Percentiles rank a stretch among this genome's conserved stretches.
phyloP scores from a whole-genome alignment of 805 yeast genomes.

The Saccharomycopsis vini region DNA sequence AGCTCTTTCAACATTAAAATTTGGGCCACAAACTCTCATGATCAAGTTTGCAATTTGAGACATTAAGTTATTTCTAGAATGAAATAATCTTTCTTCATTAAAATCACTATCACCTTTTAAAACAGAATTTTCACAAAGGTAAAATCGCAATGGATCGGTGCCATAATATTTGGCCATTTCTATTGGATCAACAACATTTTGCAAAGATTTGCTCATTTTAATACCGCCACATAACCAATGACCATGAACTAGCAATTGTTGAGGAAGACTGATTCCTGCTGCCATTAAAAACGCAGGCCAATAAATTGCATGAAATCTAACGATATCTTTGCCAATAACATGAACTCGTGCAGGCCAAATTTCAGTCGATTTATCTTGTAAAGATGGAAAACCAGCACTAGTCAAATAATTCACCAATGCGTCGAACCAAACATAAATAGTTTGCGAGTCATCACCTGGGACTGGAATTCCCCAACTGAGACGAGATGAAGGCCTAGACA shows the following conservation, averaged over 20 bases:
- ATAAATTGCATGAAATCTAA: constrained; percentile 79
- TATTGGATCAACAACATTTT: constrained; percentile 90
- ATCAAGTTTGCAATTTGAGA: constrained; percentile 79
- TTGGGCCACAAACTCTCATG: constrained; percentile 62
- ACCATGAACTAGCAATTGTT: constrained; percentile 75
- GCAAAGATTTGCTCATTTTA: constrained; percentile 89
- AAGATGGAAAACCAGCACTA: constrained; percentile 53
- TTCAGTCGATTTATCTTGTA: not conserved
- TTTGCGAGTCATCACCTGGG: constrained; percentile 70
- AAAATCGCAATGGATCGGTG: constrained; percentile 64
- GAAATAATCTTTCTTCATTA: constrained; percentile 44
- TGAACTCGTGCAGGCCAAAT: constrained; percentile 74
- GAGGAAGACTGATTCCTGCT: constrained; percentile 62
- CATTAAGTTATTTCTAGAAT: constrained; percentile 54
- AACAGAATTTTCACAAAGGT: constrained; percentile 65
- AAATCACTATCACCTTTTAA: constrained; percentile 75
- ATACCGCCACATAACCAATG: constrained; percentile 89
- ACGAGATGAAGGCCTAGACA: constrained; percentile 75
- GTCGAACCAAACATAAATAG: constrained; percentile 94
- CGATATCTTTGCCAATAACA: constrained; percentile 85
- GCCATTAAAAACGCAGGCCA: constrained; percentile 94
- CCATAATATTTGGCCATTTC: constrained; percentile 56
- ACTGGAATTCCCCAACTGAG: constrained; percentile 86
- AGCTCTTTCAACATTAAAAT: constrained; percentile 51
- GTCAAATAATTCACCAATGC: constrained; percentile 84